phyloP scores from a whole-genome alignment of 148 eudicot species.

The Fagopyrum homotropicum region DNA sequence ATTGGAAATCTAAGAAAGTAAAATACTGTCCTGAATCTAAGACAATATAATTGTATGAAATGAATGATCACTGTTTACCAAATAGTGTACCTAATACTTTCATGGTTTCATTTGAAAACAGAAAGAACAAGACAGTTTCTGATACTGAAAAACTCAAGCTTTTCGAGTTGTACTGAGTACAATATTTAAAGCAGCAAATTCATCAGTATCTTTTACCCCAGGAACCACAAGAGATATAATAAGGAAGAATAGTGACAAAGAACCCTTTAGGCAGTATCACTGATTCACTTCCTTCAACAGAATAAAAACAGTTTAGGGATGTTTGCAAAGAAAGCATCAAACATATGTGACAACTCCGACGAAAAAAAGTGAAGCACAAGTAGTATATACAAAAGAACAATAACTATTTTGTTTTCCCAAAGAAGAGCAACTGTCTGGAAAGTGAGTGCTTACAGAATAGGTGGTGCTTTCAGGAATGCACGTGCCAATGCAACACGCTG shows the following conservation, averaged over 20 bases:
- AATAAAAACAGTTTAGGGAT: background rate
- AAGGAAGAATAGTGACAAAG: background rate
- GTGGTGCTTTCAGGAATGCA: conserved; percentile 87
- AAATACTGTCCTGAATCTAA: background rate
- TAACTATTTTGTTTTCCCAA: background rate
- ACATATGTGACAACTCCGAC: background rate
- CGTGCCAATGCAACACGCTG: conserved; percentile 96
- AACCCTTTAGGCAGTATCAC: background rate
- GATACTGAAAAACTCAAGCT: background rate
- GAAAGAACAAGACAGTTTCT: background rate
- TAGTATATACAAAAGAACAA: background rate
- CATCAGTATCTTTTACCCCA: background rate
- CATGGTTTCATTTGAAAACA: background rate
- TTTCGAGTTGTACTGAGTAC: background rate
- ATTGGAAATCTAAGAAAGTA: background rate
- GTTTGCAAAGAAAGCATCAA: background rate
- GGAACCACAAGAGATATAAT: background rate
- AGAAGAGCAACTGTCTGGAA: conserved; percentile 1
- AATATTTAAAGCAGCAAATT: background rate
- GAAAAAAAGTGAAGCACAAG: background rate
- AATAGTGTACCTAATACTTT: background rate
- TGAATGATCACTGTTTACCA: background rate
- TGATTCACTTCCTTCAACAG: background rate
- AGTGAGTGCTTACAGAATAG: conserved; percentile 53
- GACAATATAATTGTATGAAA: background rate